A percentile compares a stretch with the other conserved stretches of the same genome.
Evolutionary conservation across 805 yeast genomes (phyloP).

Genomic region (Barnettozyma salicaria): DNA sequence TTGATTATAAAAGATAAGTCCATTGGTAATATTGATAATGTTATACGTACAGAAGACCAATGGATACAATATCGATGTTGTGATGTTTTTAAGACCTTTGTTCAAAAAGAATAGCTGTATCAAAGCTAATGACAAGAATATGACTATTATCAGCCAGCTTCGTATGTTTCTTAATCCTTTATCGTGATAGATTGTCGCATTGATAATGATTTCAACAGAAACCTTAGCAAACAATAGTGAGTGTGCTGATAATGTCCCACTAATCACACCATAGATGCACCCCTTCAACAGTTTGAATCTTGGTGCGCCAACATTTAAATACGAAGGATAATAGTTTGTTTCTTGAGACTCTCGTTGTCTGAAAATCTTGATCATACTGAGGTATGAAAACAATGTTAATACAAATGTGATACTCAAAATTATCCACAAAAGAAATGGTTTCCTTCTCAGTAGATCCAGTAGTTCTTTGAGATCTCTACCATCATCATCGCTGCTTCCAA

Average conservation of each 20-base stretch:
- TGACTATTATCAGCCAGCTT: conserved; percentile 45
- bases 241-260: conserved; percentile 81
- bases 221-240: conserved; percentile 83
- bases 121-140: conserved; percentile 59
- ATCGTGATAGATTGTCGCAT: conserved; percentile 28
- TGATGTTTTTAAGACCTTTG: conserved; percentile 59
- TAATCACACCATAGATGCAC: conserved; percentile 53
- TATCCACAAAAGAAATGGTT: conserved; percentile 56
- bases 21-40: conserved; percentile 41
- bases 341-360: conserved; percentile 1
- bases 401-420: conserved; percentile 30
- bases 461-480: conserved; percentile 44
- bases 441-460: conserved; percentile 34
- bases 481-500: conserved; percentile 56
- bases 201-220: conserved; percentile 60
- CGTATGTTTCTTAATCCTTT: conserved; percentile 35
- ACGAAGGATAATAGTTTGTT: neutral
- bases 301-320: neutral
- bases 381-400: conserved; percentile 25
- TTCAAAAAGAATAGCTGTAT: conserved; percentile 70
- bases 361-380: conserved; percentile 17
- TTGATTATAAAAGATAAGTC: conserved; percentile 31
- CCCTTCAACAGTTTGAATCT: conserved; percentile 42
- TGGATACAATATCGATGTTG: conserved; percentile 79
- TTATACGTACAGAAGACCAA: conserved; percentile 81